Base-by-base conservation (phyloP, 2,329 filamentous ascomycete species). In the Aspergillus novofumigatus region DNA sequence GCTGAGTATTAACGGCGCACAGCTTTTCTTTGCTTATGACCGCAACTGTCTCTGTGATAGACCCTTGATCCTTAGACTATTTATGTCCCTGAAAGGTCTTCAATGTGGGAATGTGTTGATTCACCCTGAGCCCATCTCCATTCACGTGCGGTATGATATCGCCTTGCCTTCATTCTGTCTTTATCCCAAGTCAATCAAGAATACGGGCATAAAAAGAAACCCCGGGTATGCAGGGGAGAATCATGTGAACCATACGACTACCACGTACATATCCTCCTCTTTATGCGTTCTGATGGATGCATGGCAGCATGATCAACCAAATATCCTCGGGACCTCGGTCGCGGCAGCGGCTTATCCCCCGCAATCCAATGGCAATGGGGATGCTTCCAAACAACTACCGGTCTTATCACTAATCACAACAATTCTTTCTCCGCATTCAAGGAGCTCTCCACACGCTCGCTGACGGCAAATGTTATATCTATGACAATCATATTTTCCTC, bases 301-400 rank as follows among this genome's bases (percentile, higher is more conserved):
- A 54, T 41, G 21, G 17, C 45, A 28, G n/a, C 42, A n/a, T 26
- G 32, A 32, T 55, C 47, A 32, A 44, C 53, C 38, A 23, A 38
- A 35, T 63, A 64, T 60, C 67, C 69, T 72, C 69, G 68, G 69
- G 67, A 71, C 69, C 69, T 71, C 68, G 69, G 69, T 62, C 65
- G 52, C 49, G 54, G 51, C 50, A 52, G 42, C 52, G 35, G 58
- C 52, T 29, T 48, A 5, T 44, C 61, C 68, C 69, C 69, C 69
- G 65, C 68, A 68, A 47, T 26, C 23, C 42, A 44, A 42, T 20
- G n/a, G n/a, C n/a, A 42, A 44, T 21, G 41, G 41, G 21, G 41
- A 44, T 20, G 41, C 32, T n/a, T 21, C 21, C 41, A 21, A 44
- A 21, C n/a, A 23, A 21, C 25, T 26, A 26, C 25, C 6, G 5